These are phyloP conservation scores for Avicennia marina DNA, from an alignment of 257 asterid species.

Conservation along the genomic window DNA sequence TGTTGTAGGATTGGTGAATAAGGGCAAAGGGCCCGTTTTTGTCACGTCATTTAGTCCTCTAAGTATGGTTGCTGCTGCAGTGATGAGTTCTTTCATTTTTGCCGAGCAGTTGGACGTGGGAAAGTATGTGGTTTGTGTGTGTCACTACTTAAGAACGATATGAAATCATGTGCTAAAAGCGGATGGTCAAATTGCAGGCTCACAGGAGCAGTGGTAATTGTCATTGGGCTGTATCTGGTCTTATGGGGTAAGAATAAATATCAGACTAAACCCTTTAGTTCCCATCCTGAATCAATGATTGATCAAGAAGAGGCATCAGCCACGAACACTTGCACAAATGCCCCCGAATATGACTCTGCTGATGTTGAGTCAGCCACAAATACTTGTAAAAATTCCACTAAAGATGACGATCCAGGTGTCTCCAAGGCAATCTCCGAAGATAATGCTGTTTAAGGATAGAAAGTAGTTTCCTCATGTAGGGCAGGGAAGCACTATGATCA, in stretches of 20 bases:
- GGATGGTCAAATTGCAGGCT: conserved; percentile 43
- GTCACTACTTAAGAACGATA: too few species aligned
- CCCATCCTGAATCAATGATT: too few species aligned
- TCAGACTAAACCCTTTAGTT: background rate
- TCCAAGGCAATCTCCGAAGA: too few species aligned
- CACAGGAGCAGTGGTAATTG: conserved; percentile 34
- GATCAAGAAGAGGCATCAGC: too few species aligned
- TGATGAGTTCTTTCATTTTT: conserved; percentile 43
- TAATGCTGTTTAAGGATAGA: too few species aligned
- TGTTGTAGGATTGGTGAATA: conserved; percentile 41
- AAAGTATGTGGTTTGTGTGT: conserved; percentile 41
- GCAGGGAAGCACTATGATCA: too few species aligned
- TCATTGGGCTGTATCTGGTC: conserved; percentile 39
- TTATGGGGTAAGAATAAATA: conserved; percentile 51
- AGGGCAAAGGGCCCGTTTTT: conserved; percentile 56
- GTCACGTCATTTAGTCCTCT: conserved; percentile 50
- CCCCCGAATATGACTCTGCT: too few species aligned
- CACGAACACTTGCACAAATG: too few species aligned
- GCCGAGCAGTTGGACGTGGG: conserved; percentile 45
- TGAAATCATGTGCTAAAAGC: background rate
- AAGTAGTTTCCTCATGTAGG: too few species aligned
- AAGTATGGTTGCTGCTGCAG: conserved; percentile 46
- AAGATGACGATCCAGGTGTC: too few species aligned
- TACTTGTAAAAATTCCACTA: too few species aligned
- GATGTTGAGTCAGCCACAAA: too few species aligned